Conservation (phyloP, 495 filamentous ascomycete genomes). For the Xylaria cubensis region DNA sequence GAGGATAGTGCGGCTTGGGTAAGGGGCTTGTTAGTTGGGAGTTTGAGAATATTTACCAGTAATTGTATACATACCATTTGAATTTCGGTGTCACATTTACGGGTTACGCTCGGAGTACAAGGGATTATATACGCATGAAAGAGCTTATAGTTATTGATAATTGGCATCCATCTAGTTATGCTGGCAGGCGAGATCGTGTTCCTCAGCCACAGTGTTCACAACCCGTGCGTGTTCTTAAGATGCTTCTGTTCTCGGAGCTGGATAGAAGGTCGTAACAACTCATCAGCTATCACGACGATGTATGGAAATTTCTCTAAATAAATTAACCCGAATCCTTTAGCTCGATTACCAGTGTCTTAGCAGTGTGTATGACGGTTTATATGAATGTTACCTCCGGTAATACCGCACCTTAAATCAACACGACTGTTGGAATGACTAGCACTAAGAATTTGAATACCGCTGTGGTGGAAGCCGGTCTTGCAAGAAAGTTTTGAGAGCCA, state of each 20-base stretch:
- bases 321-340: too few species aligned
- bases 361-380: too few species aligned
- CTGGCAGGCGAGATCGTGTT: not conserved
- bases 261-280: not conserved
- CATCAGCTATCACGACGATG: not conserved
- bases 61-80: not conserved
- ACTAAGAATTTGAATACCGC: too few species aligned
- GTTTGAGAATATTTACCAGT: not conserved
- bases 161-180: not conserved
- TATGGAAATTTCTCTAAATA: too few species aligned
- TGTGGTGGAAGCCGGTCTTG: too few species aligned
- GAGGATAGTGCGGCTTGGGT: constrained; percentile 64
- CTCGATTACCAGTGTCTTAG: too few species aligned
- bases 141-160: not conserved
- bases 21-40: not conserved
- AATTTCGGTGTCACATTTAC: not conserved
- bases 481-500: too few species aligned
- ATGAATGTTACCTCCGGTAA: too few species aligned
- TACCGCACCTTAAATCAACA: too few species aligned
- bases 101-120: not conserved
- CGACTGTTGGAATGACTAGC: too few species aligned
- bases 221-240: not conserved
- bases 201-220: not conserved
- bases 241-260: too few species aligned
- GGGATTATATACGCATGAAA: not conserved